Conservation (phyloP, 2,329 filamentous ascomycete species). For the Sporothrix phasma region DNA sequence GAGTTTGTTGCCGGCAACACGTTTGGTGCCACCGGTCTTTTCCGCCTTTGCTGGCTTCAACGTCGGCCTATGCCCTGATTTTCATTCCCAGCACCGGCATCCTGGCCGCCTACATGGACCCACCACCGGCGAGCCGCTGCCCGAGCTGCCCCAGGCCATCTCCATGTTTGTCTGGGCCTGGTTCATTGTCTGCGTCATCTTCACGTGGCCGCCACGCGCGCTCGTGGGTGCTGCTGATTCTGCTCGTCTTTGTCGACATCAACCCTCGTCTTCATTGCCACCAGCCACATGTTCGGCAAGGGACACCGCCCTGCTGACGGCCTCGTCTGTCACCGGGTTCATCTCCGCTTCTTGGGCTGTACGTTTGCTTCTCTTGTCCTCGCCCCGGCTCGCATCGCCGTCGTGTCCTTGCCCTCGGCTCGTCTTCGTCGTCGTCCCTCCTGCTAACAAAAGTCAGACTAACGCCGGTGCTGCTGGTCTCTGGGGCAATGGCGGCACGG, state of each 20-base stretch:
- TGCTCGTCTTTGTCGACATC: constrained; percentile 16
- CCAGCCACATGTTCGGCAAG: constrained; percentile 11
- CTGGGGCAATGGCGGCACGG: constrained; percentile 14
- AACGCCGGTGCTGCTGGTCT: constrained; percentile 16
- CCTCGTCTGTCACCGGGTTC: constrained; percentile 12
- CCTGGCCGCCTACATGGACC: constrained; percentile 33
- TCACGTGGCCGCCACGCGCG: constrained; percentile 27
- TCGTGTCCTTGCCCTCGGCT: too few species aligned
- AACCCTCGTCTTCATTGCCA: constrained; percentile 13
- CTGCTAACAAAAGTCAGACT: constrained; percentile 9
- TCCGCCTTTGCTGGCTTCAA: constrained; percentile 79
- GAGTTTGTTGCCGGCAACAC: constrained; percentile 79
- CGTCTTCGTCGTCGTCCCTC: too few species aligned
- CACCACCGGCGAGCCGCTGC: constrained; percentile 24
- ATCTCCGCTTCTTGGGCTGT: constrained; percentile 15
- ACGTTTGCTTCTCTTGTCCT: background rate
- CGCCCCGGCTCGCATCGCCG: background rate
- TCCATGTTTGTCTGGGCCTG: constrained; percentile 69
- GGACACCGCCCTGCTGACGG: constrained; percentile 5
- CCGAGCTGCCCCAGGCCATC: constrained; percentile 44
- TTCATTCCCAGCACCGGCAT: constrained; percentile 59
- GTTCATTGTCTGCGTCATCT: constrained; percentile 73
- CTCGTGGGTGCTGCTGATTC: constrained; percentile 12
- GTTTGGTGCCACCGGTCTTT: constrained; percentile 69
- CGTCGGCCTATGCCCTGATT: constrained; percentile 64